Base-by-base conservation (phyloP, 1,284 basidiomycete species). In the Cystobasidiaceae sp. region DNA sequence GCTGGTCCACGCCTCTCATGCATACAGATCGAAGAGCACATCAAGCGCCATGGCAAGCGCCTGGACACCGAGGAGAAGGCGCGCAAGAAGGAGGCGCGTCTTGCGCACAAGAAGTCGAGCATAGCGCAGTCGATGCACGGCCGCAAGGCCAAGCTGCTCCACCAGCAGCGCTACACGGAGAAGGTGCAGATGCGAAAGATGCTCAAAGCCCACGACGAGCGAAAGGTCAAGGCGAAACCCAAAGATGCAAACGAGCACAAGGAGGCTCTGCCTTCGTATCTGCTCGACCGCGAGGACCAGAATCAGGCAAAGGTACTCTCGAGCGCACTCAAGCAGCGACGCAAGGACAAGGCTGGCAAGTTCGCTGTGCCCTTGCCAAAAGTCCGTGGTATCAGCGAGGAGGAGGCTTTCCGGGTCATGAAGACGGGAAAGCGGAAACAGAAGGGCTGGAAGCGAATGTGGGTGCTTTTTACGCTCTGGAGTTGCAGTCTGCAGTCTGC, bases 331-430 rank as follows among this genome's bases (percentile, higher is more conserved):
- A 99, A 99, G 80, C 93, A 99, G 80, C 90, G 93, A 77, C 85
- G 96, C 75, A 99, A 98, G 79, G 96, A 99, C 81, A 96, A 97
- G 81, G 96, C 94, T 1, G 96, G 94, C 27, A 94, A 96, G 78
- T 99, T 92, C 80, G 86, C 92, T 27, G 96, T 99, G 1, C 96
- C 94, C 2, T 76, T 98, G 69, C 94, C 96, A 52, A 96, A 94
- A 78, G 96, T 99, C 57, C 82, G 94, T 63, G 96, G 96, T 48
- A 97, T 99, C 72, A 93, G 94, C 19, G 96, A 99, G 78, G 96
- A 98, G 75, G 96, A 99, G 82, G 96, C 94, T 85, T 99, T 99
- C 84, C 97, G 96, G 82, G 96, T 98, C 34, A 84, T 99, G 83
- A 91, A 93, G 81, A 94, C 94, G 0, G 96, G 96, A 63, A 97